Percentiles rank a stretch among this genome's conserved stretches.
Evolutionary conservation across 768 basidiomycete genomes (phyloP).

Genomic region (Gyrodon lividus): DNA sequence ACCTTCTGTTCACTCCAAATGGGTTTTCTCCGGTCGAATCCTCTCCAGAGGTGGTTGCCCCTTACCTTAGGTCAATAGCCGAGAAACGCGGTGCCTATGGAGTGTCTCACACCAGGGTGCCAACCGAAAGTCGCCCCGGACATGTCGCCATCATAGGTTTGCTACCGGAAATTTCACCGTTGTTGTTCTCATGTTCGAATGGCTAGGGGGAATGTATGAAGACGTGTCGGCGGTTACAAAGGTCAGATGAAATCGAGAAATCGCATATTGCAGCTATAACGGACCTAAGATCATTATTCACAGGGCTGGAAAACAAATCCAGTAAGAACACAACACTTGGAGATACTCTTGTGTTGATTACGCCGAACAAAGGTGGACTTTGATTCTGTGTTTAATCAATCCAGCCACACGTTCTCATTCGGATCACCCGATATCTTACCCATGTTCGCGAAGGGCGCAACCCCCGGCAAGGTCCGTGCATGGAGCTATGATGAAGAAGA

Average conservation of each 20-base stretch:
- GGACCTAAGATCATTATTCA: neutral
- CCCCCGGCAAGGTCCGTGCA: conserved; percentile 63
- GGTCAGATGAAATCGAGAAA: conserved; percentile 36
- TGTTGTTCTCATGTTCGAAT: conserved; percentile 5
- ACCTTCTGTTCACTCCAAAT: conserved; percentile 67
- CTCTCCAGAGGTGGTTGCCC: conserved; percentile 64
- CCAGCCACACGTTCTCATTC: conserved; percentile 74
- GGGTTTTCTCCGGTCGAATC: conserved; percentile 52
- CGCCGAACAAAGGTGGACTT: conserved; percentile 55
- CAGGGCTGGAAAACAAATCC: conserved; percentile 89
- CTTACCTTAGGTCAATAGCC: conserved; percentile 67
- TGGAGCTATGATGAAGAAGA: conserved; percentile 77
- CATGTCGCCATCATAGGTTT: conserved; percentile 85
- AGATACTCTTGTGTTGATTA: neutral
- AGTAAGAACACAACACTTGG: conserved; percentile 33
- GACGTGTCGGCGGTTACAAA: conserved; percentile 87
- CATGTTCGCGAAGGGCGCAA: conserved; percentile 80
- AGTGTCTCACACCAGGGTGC: conserved; percentile 81
- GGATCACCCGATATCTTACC: conserved; percentile 88
- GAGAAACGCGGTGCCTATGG: conserved; percentile 75
- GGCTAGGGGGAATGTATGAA: conserved; percentile 85
- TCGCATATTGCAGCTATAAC: conserved; percentile 3
- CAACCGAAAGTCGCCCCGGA: conserved; percentile 85
- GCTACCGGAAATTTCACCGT: conserved; percentile 4
- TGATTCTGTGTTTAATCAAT: conserved; percentile 87